phyloP scores from a whole-genome alignment of 495 filamentous ascomycete genomes.

The Podospora pseudopauciseta region DNA sequence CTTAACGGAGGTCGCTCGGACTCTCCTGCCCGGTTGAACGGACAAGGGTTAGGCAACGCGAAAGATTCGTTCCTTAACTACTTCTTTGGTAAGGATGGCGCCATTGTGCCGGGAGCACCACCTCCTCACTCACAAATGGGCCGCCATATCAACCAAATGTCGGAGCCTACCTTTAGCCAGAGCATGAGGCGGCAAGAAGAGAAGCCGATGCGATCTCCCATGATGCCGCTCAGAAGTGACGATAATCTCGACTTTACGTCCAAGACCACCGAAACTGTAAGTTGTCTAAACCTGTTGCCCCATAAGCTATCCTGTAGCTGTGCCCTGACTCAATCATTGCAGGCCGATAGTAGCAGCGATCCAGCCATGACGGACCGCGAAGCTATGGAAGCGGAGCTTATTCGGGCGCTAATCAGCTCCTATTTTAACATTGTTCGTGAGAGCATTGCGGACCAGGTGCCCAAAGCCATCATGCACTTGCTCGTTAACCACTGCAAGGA shows the following conservation, averaged over 20 bases:
- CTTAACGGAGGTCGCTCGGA: conserved; percentile 64
- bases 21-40: conserved; percentile 60
- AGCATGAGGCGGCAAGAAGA: conserved; percentile 77
- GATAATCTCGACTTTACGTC: conserved; percentile 36
- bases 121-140: conserved; percentile 42
- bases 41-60: conserved; percentile 43
- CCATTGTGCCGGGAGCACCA: conserved; percentile 43
- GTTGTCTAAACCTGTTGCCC: conserved; percentile 27
- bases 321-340: conserved; percentile 28
- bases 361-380: conserved; percentile 91
- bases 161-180: conserved; percentile 78
- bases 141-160: conserved; percentile 67
- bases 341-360: conserved; percentile 53
- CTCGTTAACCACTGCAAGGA: conserved; percentile 98
- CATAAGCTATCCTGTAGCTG: neutral
- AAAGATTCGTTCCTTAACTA: conserved; percentile 95
- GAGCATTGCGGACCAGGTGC: conserved; percentile 94
- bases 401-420: conserved; percentile 89
- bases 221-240: conserved; percentile 30
- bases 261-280: conserved; percentile 52
- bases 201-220: conserved; percentile 42
- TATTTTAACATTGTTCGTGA: conserved; percentile 99
- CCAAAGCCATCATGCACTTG: conserved; percentile 98
- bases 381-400: conserved; percentile 94
- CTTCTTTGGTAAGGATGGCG: conserved; percentile 94